phyloP scores from a whole-genome alignment of 208 protist species.

The Leishmania martiniquensis region DNA sequence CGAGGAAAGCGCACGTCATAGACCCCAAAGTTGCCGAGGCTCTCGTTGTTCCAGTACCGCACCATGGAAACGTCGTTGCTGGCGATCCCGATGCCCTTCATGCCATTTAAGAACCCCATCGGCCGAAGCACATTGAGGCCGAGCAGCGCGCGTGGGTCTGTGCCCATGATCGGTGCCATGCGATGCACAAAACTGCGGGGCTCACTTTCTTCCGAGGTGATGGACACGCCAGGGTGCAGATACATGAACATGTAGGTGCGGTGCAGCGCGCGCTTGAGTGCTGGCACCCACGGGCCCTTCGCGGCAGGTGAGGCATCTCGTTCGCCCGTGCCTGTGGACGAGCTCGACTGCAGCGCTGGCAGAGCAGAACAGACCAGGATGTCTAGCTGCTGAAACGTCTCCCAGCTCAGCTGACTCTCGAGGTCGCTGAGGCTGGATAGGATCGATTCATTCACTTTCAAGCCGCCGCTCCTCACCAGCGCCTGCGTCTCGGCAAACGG shows the following conservation, averaged over 20 bases:
- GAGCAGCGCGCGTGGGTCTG: constrained; percentile 31
- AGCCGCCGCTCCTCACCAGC: constrained; percentile 38
- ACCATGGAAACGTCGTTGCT: constrained; percentile 87
- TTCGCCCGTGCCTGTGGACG: neutral
- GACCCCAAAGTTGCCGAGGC: constrained; percentile 82
- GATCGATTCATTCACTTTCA: constrained; percentile 64
- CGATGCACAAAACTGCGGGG: constrained; percentile 88
- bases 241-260: constrained; percentile 77
- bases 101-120: constrained; percentile 79
- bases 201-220: constrained; percentile 73
- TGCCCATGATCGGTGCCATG: constrained; percentile 50
- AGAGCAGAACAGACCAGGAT: constrained; percentile 62
- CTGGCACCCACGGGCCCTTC: constrained; percentile 62
- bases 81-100: constrained; percentile 76
- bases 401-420: constrained; percentile 83
- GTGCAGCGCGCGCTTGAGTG: constrained; percentile 83
- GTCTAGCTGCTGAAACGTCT: constrained; percentile 67
- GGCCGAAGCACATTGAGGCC: constrained; percentile 85
- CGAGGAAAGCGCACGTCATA: constrained; percentile 82
- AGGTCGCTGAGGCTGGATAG: constrained; percentile 48
- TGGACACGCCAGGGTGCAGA: constrained; percentile 61
- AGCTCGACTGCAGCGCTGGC: constrained; percentile 22
- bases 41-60: constrained; percentile 92
- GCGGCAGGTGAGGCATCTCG: neutral
- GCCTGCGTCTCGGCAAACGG: constrained; percentile 76